Percentiles rank a stretch among this genome's conserved stretches.
Evolutionary conservation across 1,139 yeast species (phyloP).

Genomic region (Candida pseudoviswanathii): DNA sequence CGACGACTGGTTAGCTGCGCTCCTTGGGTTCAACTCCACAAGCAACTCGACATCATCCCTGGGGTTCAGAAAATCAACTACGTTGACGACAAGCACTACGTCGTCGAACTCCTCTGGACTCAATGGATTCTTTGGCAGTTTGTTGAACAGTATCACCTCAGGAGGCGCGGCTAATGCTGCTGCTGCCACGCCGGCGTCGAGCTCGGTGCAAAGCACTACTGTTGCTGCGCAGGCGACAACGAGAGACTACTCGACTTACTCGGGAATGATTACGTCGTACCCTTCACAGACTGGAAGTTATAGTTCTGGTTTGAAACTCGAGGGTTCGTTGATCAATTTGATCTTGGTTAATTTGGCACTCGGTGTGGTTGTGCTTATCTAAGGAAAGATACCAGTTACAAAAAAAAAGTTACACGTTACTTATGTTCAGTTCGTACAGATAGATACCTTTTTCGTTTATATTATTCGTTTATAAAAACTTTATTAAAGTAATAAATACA

Average conservation of each 20-base stretch:
- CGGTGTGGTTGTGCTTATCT: background rate
- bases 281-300: conserved; percentile 4
- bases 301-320: background rate
- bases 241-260: conserved; percentile 2
- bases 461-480: background rate
- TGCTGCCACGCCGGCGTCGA: too few relatives aligned
- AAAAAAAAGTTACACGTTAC: background rate
- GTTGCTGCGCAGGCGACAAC: background rate
- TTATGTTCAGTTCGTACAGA: background rate
- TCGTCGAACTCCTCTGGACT: background rate
- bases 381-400: background rate
- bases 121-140: background rate
- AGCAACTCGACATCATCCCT: background rate
- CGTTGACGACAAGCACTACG: background rate
- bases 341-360: background rate
- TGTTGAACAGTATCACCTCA: background rate
- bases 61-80: background rate
- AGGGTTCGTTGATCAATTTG: background rate
- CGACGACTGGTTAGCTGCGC: background rate
- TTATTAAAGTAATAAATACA: background rate
- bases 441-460: background rate
- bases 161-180: background rate
- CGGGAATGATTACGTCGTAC: background rate
- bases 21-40: background rate
- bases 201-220: background rate